Conservation (phyloP, 331 rosid species). For the Rosa hybrid region DNA sequence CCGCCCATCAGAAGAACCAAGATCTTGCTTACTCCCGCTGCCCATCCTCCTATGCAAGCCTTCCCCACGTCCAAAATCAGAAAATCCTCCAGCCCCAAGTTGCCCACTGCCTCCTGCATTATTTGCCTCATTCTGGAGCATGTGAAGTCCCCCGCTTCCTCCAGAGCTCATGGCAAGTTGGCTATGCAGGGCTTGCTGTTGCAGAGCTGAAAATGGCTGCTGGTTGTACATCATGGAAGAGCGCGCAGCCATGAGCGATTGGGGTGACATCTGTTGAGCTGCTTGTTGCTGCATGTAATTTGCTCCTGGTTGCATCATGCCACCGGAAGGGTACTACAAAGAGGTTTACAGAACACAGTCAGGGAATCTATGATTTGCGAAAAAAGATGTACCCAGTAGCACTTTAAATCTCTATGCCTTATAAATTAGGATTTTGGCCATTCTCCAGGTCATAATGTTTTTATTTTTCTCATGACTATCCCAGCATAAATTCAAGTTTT, state of each 20-base stretch:
- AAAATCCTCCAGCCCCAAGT: conserved; percentile 64
- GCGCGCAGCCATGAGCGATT: conserved; percentile 88
- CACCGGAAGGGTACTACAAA: conserved; percentile 69
- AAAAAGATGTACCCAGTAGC: background rate
- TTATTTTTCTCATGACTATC: background rate
- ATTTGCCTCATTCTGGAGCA: conserved; percentile 62
- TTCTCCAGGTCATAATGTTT: background rate
- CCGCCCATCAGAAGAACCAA: conserved; percentile 64
- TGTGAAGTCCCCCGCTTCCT: conserved; percentile 65
- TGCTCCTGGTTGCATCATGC: conserved; percentile 75
- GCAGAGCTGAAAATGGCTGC: conserved; percentile 71
- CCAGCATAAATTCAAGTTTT: background rate
- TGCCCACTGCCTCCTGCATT: conserved; percentile 59
- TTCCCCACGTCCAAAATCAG: conserved; percentile 74
- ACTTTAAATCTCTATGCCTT: background rate
- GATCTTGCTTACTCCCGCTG: conserved; percentile 71
- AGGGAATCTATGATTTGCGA: background rate
- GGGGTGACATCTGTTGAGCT: conserved; percentile 81
- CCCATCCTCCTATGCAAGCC: conserved; percentile 67
- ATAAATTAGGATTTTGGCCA: background rate
- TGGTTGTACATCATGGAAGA: conserved; percentile 81
- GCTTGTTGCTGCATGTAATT: conserved; percentile 88
- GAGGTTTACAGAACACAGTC: background rate
- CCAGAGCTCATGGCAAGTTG: conserved; percentile 69
- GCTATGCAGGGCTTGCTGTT: conserved; percentile 73